Base-by-base conservation (phyloP, 2,329 filamentous ascomycete species). In the Calonectria fujianensis region DNA sequence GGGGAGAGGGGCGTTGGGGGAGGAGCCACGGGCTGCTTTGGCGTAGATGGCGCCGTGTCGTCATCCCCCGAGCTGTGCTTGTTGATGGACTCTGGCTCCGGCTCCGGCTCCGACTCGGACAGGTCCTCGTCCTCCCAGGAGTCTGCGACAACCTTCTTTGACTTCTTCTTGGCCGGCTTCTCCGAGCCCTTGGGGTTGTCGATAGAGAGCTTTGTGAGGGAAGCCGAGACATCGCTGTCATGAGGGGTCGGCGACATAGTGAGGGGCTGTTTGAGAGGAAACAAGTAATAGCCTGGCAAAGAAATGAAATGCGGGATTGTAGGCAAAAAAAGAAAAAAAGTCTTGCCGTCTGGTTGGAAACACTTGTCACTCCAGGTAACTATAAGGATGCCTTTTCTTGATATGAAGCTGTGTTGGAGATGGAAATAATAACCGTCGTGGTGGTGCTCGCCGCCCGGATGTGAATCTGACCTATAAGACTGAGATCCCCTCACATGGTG, bases 1-100 rank as follows among this genome's bases (percentile, higher is more conserved):
- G 92, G 90, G 0, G 91, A 91, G 78, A 91, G 90, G 14, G 94
- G 93, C 0, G 93, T 95, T 0, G 93, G 92, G 2, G 93, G 93
- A 35, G 93, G 93, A 27, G 92, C 90, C 11, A 83, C 85, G 16
- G 79, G 77, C 18, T 80, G 76, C 4, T 80, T 84, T 74, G 82
- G 83, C 10, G 74, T 78, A 48, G 76, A 71, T 16, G 93, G 93
- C 31, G 91, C 10, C 3, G 45, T 90, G 8, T 75, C 69, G n/a
- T 70, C 68, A 16, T 74, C 74, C 51, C 70, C 74, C 51, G 73
- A 72, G 71, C 76, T 77, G 3, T 79, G 77, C 4, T 82, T 76
- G 31, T 82, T 80, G 54, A 79, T 72, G 57, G 82, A 81, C 48
- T 83, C 82, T 29, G 83, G 81, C 39, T 83, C 83, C 29, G 83